Evolutionary conservation across 164 flowering plant species (phyloP).

Genomic region (Nymphaea thermarum): DNA sequence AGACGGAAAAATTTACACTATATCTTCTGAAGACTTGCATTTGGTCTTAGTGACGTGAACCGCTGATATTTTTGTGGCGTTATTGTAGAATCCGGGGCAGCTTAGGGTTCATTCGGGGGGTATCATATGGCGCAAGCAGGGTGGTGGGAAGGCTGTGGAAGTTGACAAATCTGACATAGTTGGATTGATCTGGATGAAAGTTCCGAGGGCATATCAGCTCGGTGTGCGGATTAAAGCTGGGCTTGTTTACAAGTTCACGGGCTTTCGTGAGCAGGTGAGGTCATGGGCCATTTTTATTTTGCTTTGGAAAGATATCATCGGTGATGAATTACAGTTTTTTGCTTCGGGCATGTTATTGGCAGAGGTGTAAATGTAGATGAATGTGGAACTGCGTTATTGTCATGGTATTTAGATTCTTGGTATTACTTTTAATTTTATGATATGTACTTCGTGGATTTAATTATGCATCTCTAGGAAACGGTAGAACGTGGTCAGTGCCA

Average conservation of each 20-base stretch:
- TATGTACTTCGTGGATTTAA: too few species aligned
- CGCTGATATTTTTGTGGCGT: not conserved
- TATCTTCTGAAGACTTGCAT: not conserved
- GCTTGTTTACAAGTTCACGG: constrained; percentile 70
- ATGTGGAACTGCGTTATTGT: too few species aligned
- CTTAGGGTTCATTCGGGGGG: constrained; percentile 67
- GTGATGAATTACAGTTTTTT: too few species aligned
- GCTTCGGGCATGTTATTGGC: too few species aligned
- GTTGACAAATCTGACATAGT: constrained; percentile 60
- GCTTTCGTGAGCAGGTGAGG: constrained; percentile 83
- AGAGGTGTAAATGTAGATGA: not conserved
- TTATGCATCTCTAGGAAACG: too few species aligned
- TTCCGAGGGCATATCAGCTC: constrained; percentile 81
- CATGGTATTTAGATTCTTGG: too few species aligned
- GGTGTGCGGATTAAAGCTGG: constrained; percentile 73
- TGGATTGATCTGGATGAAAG: constrained; percentile 83
- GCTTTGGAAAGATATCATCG: too few species aligned
- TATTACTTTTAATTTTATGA: too few species aligned
- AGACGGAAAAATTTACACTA: not conserved
- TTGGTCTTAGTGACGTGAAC: not conserved
- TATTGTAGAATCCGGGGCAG: constrained; percentile 75
- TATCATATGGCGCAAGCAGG: constrained; percentile 78
- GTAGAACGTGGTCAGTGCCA: too few species aligned
- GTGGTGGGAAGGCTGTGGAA: constrained; percentile 88
- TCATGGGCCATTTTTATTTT: not conserved